Conservation (phyloP, 192 early-diverging fungal species). For the Umbelopsis vinacea region DNA sequence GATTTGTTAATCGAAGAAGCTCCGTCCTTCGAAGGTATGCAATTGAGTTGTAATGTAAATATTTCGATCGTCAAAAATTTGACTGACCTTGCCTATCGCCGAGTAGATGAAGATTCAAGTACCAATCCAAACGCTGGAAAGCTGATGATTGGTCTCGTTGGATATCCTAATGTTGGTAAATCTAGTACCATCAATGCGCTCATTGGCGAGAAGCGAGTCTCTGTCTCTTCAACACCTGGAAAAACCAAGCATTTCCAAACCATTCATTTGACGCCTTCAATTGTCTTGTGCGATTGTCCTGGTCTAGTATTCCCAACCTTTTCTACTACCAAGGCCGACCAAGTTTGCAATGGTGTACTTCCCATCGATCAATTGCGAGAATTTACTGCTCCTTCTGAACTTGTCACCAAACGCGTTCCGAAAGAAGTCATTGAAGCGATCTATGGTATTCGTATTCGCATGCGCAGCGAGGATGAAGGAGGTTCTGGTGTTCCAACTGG, state of each 20-base stretch:
- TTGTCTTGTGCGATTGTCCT: slow-evolving; percentile 98
- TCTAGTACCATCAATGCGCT: slow-evolving; percentile 98
- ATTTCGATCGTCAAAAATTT: background rate
- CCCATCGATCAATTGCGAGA: slow-evolving; percentile 99
- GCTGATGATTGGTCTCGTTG: slow-evolving; percentile 93
- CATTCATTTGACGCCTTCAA: slow-evolving; percentile 82
- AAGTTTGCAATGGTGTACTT: slow-evolving; percentile 98
- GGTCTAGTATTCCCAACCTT: slow-evolving; percentile 99
- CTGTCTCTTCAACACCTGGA: slow-evolving; percentile 95
- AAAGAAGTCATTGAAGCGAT: slow-evolving; percentile 85
- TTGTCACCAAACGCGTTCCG: slow-evolving; percentile 86
- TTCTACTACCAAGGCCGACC: slow-evolving; percentile 97
- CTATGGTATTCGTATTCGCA: slow-evolving; percentile 92
- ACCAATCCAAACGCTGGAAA: slow-evolving; percentile 46
- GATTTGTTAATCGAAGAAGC: slow-evolving; percentile 55
- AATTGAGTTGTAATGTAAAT: background rate
- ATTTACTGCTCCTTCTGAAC: slow-evolving; percentile 81
- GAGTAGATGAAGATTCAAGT: slow-evolving; percentile 41
- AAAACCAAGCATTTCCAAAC: slow-evolving; percentile 99
- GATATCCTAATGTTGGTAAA: slow-evolving; percentile 99
- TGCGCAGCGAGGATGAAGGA: slow-evolving; percentile 74
- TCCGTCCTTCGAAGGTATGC: slow-evolving; percentile 47
- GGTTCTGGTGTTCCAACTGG: slow-evolving; percentile 79
- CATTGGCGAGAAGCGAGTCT: slow-evolving; percentile 91
- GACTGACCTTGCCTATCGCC: background rate